Evolutionary conservation across 768 basidiomycete genomes (phyloP).

Genomic region (Myochromella boudieri): DNA sequence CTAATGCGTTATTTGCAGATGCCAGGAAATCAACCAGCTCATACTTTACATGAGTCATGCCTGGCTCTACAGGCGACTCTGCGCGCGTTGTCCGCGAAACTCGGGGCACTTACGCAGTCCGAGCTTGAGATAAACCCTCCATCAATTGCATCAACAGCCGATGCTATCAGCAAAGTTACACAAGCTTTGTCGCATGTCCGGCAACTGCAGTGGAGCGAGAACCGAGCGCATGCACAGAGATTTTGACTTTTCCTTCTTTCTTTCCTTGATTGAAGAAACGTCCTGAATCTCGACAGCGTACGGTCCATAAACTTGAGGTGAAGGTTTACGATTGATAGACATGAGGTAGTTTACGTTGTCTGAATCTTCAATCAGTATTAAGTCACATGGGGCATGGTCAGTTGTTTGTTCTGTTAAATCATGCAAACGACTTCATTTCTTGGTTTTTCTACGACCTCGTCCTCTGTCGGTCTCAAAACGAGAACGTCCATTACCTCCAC

Average conservation of each 20-base stretch:
- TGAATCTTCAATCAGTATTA: constrained; percentile 16
- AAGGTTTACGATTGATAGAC: background rate
- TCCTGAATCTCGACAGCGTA: constrained; percentile 4
- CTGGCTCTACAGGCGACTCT: constrained; percentile 55
- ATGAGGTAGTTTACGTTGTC: constrained; percentile 8
- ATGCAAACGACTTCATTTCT: too few relatives aligned
- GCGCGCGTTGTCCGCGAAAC: constrained; percentile 47
- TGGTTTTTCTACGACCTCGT: constrained; percentile 18
- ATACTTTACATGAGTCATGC: constrained; percentile 36
- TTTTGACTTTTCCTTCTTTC: background rate
- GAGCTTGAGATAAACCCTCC: constrained; percentile 40
- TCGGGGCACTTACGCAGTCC: constrained; percentile 43
- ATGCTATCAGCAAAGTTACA: constrained; percentile 65
- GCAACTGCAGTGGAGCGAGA: constrained; percentile 52
- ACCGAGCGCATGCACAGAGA: constrained; percentile 25
- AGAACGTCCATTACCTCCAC: constrained; percentile 19
- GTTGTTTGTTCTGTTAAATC: too few relatives aligned
- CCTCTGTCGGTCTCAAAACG: background rate
- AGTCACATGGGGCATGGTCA: too few relatives aligned
- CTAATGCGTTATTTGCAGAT: constrained; percentile 4
- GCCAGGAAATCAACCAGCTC: background rate
- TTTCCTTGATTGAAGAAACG: background rate
- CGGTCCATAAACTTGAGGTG: background rate
- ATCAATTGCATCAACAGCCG: constrained; percentile 59
- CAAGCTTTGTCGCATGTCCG: constrained; percentile 62